Evolutionary conservation across 2,329 filamentous ascomycete genomes (phyloP).

Genomic region (Cylindrodendrum hubeiense): DNA sequence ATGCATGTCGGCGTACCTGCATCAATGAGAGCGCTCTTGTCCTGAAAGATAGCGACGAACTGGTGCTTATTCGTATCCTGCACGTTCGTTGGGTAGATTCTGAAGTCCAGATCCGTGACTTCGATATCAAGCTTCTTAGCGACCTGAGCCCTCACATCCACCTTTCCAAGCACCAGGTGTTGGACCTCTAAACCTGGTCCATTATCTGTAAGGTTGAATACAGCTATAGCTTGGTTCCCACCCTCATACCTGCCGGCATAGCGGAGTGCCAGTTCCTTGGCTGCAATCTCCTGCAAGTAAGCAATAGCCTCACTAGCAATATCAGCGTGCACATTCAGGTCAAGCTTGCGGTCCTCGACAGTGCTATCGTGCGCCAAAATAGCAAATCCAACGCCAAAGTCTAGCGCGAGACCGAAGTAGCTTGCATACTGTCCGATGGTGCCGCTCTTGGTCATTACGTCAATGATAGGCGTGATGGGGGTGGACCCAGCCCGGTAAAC

Average conservation of each 20-base stretch:
- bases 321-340: conserved; percentile 51
- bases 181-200: conserved; percentile 44
- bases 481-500: conserved; percentile 44
- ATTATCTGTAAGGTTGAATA: conserved; percentile 31
- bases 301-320: conserved; percentile 42
- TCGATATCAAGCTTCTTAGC: conserved; percentile 39
- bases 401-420: conserved; percentile 34
- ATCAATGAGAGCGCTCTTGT: conserved; percentile 45
- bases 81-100: conserved; percentile 48
- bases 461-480: conserved; percentile 39
- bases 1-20: conserved; percentile 51
- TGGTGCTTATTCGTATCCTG: conserved; percentile 34
- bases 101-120: conserved; percentile 41
- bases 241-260: conserved; percentile 26
- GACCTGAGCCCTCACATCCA: conserved; percentile 32
- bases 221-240: not conserved
- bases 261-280: conserved; percentile 22
- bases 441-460: conserved; percentile 46
- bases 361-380: conserved; percentile 49
- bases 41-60: conserved; percentile 48
- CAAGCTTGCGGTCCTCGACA: conserved; percentile 37
- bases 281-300: conserved; percentile 18
- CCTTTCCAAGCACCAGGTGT: conserved; percentile 22
- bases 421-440: conserved; percentile 45
- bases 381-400: conserved; percentile 46